Base-by-base conservation (phyloP, 495 filamentous ascomycete species). In the Aspergillus cristatus region DNA sequence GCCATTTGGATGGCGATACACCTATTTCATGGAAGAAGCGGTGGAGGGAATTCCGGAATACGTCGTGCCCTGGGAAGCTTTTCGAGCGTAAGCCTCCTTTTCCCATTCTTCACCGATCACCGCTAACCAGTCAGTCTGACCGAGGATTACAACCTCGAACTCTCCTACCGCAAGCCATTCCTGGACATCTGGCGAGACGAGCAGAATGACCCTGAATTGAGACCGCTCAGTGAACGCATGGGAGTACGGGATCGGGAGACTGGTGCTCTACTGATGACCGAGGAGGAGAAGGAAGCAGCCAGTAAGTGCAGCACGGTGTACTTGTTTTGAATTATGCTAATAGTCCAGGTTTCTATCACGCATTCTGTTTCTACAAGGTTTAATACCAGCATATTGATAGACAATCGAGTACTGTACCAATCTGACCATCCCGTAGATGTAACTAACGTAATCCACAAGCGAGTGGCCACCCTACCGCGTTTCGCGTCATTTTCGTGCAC, bases 41-140 rank as follows among this genome's bases (percentile, higher is more conserved):
- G 91, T 98, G 14, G 88, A 94, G 57, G 86, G 89, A 47, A 82
- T 95, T 7, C 91, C 91, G 16, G 91, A 98, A 63, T 98, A 95
- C 58, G 89, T 98, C 7, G 93, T 98, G 6, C 91, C 91, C 0
- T 98, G 93, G 93, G 87, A 93, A 53, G 88, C 86, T 1, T 96
- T 98, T 62, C 85, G 91, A 61, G 88, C 73, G 62, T 75, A 50
- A 51, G 71, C 60, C 1, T 28, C 17, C 8, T 18, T 32, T 14
- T 17, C 6, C 14, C 4, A 1, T 12, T 14, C n/a, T 20, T 4
- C 15, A 22, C 24, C 34, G 6, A 32, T 32, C 6, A n/a, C 28
- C 28, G 15, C 3, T 32, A 32, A 32, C 4, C 1, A 16, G 30
- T 13, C 41, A 71, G 71, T 3, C 46, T 98, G 46, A 91, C 93